phyloP scores from a whole-genome alignment of 331 rosid genomes.

The Acacia concinna region DNA sequence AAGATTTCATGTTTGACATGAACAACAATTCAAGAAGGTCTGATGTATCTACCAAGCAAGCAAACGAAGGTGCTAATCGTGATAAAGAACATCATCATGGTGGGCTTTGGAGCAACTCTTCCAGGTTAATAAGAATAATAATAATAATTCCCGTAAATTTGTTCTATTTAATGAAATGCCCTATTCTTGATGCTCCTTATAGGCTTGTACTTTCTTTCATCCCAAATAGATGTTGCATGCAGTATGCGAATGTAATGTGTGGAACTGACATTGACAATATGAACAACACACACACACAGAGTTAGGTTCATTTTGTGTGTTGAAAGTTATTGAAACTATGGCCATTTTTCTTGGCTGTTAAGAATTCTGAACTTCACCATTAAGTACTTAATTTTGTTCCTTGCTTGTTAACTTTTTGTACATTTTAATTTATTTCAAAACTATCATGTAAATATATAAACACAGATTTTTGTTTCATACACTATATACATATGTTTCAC shows the following conservation, averaged over 20 bases:
- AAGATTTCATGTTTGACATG: constrained; percentile 81
- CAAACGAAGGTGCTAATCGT: constrained; percentile 55
- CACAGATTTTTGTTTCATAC: neutral
- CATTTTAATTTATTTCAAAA: neutral
- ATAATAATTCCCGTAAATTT: neutral
- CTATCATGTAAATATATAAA: neutral
- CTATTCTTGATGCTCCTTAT: neutral
- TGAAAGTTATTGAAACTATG: neutral
- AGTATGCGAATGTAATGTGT: neutral
- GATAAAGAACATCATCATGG: constrained; percentile 66
- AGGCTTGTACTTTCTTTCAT: neutral
- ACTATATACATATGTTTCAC: neutral
- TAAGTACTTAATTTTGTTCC: neutral
- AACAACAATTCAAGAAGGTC: constrained; percentile 67
- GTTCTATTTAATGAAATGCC: neutral
- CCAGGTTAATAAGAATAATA: constrained; percentile 65
- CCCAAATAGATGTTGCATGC: neutral
- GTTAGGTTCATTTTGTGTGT: neutral
- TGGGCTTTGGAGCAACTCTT: constrained; percentile 91
- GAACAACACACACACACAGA: neutral
- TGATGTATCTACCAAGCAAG: constrained; percentile 62
- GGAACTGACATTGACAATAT: neutral
- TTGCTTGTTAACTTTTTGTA: neutral
- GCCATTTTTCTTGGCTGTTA: neutral
- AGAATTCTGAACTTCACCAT: neutral